Percentiles rank a stretch among this genome's conserved stretches.
Conservation (phyloP, 805 yeast genomes). For the Barnettozyma siamensis region DNA sequence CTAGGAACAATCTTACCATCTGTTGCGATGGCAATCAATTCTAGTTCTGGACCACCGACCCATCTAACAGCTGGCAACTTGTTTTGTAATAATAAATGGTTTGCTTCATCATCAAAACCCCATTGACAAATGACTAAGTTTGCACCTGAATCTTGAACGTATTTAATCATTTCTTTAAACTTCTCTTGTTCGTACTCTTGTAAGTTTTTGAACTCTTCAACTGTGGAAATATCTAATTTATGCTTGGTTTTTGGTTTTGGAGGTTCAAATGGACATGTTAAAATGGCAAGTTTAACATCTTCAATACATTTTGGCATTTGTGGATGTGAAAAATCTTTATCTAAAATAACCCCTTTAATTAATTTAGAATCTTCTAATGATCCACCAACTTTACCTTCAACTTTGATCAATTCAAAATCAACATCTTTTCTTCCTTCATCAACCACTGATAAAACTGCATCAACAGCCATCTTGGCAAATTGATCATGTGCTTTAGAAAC, state of each 20-base stretch:
- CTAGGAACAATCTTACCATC: constrained; percentile 96
- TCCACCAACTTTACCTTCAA: constrained; percentile 96
- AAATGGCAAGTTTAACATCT: constrained; percentile 85
- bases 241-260: constrained; percentile 99
- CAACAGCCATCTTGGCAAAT: constrained; percentile 96
- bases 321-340: constrained; percentile 96
- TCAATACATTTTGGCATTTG: constrained; percentile 86
- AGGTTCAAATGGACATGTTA: constrained; percentile 99
- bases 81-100: constrained; percentile 82
- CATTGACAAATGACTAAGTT: constrained; percentile 97
- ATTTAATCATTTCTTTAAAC: constrained; percentile 83
- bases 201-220: constrained; percentile 85
- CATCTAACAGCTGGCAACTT: constrained; percentile 94
- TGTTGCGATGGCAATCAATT: constrained; percentile 94
- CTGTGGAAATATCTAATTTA: constrained; percentile 87
- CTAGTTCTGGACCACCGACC: constrained; percentile 98
- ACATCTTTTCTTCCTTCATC: constrained; percentile 91
- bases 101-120: constrained; percentile 99
- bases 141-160: constrained; percentile 87
- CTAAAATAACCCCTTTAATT: constrained; percentile 88
- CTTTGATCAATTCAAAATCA: constrained; percentile 92
- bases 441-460: constrained; percentile 87
- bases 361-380: constrained; percentile 78
- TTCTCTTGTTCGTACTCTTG: constrained; percentile 91
- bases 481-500: constrained; percentile 91